Percentiles rank a stretch among this genome's conserved stretches.
These are phyloP conservation scores for Penicillium macrosclerotiorum DNA, from an alignment of 495 filamentous ascomycete genomes.

Conservation along the genomic window DNA sequence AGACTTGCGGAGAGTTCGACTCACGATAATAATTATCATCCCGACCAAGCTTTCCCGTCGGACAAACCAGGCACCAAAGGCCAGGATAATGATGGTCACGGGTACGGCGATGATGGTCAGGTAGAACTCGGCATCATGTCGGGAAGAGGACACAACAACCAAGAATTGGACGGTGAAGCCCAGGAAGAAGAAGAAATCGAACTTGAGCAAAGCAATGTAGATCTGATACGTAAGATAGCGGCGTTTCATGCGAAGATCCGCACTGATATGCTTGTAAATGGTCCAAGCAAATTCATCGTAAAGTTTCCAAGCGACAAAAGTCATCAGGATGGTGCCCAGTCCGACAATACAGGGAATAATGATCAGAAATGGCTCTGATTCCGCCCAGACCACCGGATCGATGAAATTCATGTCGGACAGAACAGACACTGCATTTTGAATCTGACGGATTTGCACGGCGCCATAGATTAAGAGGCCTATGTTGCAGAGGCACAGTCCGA, in stretches of 20 bases:
- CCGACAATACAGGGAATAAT: constrained; percentile 83
- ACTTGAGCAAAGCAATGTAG: constrained; percentile 96
- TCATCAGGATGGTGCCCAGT: constrained; percentile 67
- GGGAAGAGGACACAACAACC: constrained; percentile 75
- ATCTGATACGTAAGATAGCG: constrained; percentile 97
- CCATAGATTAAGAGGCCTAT: constrained; percentile 87
- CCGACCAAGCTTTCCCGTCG: constrained; percentile 76
- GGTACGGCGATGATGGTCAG: constrained; percentile 88
- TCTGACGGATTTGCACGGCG: constrained; percentile 87
- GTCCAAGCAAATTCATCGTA: constrained; percentile 99
- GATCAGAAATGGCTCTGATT: constrained; percentile 72
- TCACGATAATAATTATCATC: constrained; percentile 72
- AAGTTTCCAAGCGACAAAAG: constrained; percentile 82
- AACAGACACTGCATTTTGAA: constrained; percentile 62
- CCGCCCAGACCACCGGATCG: constrained; percentile 56
- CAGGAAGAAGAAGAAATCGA: constrained; percentile 99
- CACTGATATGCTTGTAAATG: constrained; percentile 98
- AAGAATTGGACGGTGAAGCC: constrained; percentile 97
- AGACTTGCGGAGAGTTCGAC: constrained; percentile 22
- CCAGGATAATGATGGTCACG: constrained; percentile 81
- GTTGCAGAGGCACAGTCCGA: constrained; percentile 91
- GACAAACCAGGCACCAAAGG: constrained; percentile 80
- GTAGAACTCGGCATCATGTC: constrained; percentile 69
- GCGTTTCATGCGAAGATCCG: constrained; percentile 94
- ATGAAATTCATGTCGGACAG: constrained; percentile 41